phyloP scores from a whole-genome alignment of 1,284 basidiomycete species.

The Melampsora abietis-canadensis region DNA sequence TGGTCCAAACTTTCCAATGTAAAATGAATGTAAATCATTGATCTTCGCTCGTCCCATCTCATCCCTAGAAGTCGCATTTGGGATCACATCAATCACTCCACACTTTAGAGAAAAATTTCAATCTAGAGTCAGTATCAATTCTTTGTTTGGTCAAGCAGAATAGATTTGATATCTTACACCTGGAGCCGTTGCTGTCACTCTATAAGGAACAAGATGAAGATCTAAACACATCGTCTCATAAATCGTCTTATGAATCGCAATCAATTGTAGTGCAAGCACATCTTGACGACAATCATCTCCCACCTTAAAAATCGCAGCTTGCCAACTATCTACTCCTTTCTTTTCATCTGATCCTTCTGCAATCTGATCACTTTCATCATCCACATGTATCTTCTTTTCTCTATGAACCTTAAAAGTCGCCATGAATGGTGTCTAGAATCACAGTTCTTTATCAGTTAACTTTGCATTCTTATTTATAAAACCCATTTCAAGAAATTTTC shows the following conservation, averaged over 20 bases:
- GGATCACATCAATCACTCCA: conserved; percentile 97
- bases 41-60: conserved; percentile 99
- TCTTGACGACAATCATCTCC: conserved; percentile 99
- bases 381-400: conserved; percentile 64
- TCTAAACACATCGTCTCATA: conserved; percentile 82
- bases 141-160: neutral
- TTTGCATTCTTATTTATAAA: too few relatives aligned
- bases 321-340: conserved; percentile 84
- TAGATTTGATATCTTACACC: conserved; percentile 63
- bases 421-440: conserved; percentile 89
- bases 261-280: conserved; percentile 89
- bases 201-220: conserved; percentile 90
- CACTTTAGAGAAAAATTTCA: conserved; percentile 60
- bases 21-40: conserved; percentile 91
- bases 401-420: conserved; percentile 98
- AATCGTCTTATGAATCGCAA: conserved; percentile 99
- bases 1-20: conserved; percentile 88
- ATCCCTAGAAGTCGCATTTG: conserved; percentile 94
- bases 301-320: conserved; percentile 99
- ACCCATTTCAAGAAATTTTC: conserved; percentile 15
- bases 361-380: conserved; percentile 63
- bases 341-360: conserved; percentile 60
- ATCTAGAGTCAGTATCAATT: conserved; percentile 14
- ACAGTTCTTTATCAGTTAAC: neutral
- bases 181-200: conserved; percentile 93